These are phyloP conservation scores for Annulohypoxylon stygium DNA, from an alignment of 495 filamentous ascomycete species.

Conservation along the genomic window DNA sequence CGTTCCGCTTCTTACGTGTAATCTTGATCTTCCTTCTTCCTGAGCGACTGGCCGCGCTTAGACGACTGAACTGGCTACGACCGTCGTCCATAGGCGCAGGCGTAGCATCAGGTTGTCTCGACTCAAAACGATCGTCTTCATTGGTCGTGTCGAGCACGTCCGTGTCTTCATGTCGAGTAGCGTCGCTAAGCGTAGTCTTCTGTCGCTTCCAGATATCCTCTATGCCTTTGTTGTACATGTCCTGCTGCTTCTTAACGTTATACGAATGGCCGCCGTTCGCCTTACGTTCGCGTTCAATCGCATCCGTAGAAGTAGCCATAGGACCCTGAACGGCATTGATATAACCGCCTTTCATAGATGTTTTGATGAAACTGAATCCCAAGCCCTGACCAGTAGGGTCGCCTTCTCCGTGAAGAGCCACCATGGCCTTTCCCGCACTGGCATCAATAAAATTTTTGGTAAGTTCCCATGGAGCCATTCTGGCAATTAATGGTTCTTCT, in stretches of 20 bases:
- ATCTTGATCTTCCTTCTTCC: constrained; percentile 82
- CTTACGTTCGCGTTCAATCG: constrained; percentile 76
- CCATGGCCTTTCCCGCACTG: constrained; percentile 95
- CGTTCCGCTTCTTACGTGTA: constrained; percentile 70
- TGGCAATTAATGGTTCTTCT: constrained; percentile 73
- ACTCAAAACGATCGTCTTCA: constrained; percentile 68
- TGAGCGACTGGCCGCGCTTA: constrained; percentile 75
- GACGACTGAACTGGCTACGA: constrained; percentile 85
- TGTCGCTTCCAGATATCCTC: constrained; percentile 91
- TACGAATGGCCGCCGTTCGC: constrained; percentile 95
- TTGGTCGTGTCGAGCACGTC: constrained; percentile 72
- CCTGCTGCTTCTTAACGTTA: constrained; percentile 93
- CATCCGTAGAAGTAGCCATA: constrained; percentile 81
- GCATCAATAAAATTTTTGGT: constrained; percentile 96
- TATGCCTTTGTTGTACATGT: constrained; percentile 88
- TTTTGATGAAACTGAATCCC: constrained; percentile 95
- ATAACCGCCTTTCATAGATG: constrained; percentile 98
- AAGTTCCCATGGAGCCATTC: constrained; percentile 93
- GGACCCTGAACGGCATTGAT: constrained; percentile 90
- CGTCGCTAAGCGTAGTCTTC: constrained; percentile 75
- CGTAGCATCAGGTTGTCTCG: constrained; percentile 53
- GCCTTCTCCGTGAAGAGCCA: constrained; percentile 91
- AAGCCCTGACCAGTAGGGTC: constrained; percentile 96
- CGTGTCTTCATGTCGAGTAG: constrained; percentile 71
- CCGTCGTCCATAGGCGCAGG: constrained; percentile 76